phyloP scores from a whole-genome alignment of 345 rosid species.

The Acer negundo region DNA sequence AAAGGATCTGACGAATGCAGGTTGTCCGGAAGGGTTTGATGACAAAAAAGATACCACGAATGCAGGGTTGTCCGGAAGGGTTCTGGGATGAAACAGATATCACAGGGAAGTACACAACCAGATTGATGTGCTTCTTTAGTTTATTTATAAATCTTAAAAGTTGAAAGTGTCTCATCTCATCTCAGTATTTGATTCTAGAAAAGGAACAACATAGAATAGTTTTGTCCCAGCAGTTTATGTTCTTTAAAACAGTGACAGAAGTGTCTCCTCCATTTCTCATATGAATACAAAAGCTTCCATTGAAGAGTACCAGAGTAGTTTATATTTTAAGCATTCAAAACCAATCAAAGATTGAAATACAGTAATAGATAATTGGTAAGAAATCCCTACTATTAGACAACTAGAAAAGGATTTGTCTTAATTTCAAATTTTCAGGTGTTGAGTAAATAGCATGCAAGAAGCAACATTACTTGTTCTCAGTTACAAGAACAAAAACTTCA shows the following conservation, averaged over 20 bases:
- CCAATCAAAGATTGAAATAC: not conserved
- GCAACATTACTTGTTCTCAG: not conserved
- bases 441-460: not conserved
- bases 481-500: not conserved
- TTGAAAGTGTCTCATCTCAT: not conserved
- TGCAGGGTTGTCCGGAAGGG: too few species aligned
- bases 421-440: not conserved
- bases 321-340: not conserved
- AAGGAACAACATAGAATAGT: not conserved
- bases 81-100: too few species aligned
- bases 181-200: not conserved
- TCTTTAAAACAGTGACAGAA: not conserved
- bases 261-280: not conserved
- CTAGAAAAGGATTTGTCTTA: not conserved
- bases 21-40: too few species aligned
- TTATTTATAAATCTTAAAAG: not conserved
- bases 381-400: not conserved
- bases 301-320: not conserved
- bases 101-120: not conserved
- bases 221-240: not conserved
- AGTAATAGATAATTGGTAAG: not conserved
- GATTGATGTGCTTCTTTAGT: not conserved
- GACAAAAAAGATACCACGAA: too few species aligned
- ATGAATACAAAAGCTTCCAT: not conserved
- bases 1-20: too few species aligned